Conservation (phyloP, 495 filamentous ascomycete genomes). For the Tuber umbilicatum region DNA sequence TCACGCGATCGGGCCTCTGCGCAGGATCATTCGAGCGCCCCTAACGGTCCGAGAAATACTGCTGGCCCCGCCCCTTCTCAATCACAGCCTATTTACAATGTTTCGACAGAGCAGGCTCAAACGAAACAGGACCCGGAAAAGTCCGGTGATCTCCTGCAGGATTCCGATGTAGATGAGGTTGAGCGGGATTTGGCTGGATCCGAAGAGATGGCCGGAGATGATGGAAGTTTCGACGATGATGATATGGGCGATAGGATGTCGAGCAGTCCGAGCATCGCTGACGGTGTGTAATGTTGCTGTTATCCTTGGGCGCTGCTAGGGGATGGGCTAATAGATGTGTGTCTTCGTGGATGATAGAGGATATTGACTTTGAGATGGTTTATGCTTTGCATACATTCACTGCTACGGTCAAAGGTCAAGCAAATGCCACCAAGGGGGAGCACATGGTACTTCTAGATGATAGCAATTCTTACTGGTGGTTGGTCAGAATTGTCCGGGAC, state of each 20-base stretch:
- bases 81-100: slow-evolving; percentile 69
- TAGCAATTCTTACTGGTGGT: slow-evolving; percentile 99
- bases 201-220: slow-evolving; percentile 62
- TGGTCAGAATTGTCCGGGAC: slow-evolving; percentile 93
- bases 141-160: slow-evolving; percentile 46
- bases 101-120: slow-evolving; percentile 64
- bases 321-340: slow-evolving; percentile 73
- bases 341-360: slow-evolving; percentile 58
- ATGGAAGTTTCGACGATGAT: slow-evolving; percentile 65
- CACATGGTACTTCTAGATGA: slow-evolving; percentile 99
- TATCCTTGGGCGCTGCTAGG: slow-evolving; percentile 57
- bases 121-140: slow-evolving; percentile 54
- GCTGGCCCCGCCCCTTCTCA: slow-evolving; percentile 65
- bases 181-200: slow-evolving; percentile 36
- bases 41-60: slow-evolving; percentile 46
- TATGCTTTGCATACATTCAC: slow-evolving; percentile 97
- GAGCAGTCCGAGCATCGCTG: slow-evolving; percentile 95
- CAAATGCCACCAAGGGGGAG: slow-evolving; percentile 95
- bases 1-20: slow-evolving; percentile 72
- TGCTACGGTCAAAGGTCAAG: slow-evolving; percentile 95
- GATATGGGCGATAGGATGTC: slow-evolving; percentile 95
- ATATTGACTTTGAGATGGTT: slow-evolving; percentile 99
- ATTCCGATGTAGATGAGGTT: slow-evolving; percentile 49
- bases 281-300: slow-evolving; percentile 77
- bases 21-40: slow-evolving; percentile 57